phyloP scores from a whole-genome alignment of 2,329 filamentous ascomycete species.

The Ambrosiella cleistominuta region DNA sequence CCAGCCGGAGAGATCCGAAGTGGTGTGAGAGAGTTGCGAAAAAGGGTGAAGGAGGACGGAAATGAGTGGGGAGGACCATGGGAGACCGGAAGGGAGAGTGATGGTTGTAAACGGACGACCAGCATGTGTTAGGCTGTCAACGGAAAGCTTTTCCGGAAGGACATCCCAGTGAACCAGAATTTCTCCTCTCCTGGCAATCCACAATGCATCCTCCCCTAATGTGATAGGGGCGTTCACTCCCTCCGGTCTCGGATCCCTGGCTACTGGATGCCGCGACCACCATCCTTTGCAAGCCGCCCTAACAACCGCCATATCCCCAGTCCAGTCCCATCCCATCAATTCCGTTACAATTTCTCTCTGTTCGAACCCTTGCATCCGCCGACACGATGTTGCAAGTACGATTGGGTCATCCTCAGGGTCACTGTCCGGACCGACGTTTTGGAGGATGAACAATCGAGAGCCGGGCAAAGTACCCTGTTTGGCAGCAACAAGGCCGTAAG shows the following conservation, averaged over 20 bases:
- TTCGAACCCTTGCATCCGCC: conserved; percentile 11
- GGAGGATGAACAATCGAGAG: conserved; percentile 10
- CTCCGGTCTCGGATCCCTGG: neutral
- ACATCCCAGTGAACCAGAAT: neutral
- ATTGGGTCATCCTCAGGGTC: conserved; percentile 8
- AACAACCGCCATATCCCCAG: neutral
- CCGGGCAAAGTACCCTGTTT: neutral
- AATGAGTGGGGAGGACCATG: conserved; percentile 2
- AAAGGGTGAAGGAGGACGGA: neutral
- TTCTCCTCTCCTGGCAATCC: neutral
- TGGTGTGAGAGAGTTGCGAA: neutral
- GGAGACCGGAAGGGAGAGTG: neutral
- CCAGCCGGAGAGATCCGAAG: conserved; percentile 1
- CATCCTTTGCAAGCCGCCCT: neutral
- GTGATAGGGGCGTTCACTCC: neutral
- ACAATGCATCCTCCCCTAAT: neutral
- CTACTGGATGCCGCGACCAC: neutral
- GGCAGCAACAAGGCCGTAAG: conserved; percentile 6
- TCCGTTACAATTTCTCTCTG: neutral
- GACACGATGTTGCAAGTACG: conserved; percentile 10
- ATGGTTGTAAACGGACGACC: conserved; percentile 1
- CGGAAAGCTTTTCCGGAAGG: too few relatives aligned
- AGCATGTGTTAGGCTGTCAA: neutral
- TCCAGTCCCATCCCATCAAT: neutral
- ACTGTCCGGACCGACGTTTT: conserved; percentile 10